A percentile compares a stretch with the other conserved stretches of the same genome.
Conservation (phyloP, 306 rosid genomes). For the Vicia sativa region DNA sequence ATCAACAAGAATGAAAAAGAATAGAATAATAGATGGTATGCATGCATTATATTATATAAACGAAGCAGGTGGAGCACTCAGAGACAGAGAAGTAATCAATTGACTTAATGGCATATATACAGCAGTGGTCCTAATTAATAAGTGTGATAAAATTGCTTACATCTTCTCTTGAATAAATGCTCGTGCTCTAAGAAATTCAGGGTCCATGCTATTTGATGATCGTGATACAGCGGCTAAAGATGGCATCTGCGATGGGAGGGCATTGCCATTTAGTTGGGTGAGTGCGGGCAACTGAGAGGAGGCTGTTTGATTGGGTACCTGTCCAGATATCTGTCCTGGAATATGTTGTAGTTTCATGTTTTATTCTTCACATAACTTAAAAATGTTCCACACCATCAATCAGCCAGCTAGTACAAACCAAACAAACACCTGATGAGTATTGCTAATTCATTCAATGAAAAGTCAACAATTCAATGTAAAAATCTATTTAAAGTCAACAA, state of each 20-base stretch:
- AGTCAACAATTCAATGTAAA: conserved; percentile 20
- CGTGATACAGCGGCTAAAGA: conserved; percentile 52
- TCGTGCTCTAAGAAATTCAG: conserved; percentile 67
- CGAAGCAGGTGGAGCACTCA: neutral
- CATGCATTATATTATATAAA: neutral
- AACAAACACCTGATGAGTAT: conserved; percentile 15
- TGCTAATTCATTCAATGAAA: conserved; percentile 30
- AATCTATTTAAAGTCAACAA: neutral
- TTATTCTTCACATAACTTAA: conserved; percentile 48
- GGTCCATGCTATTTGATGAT: conserved; percentile 50
- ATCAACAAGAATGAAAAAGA: neutral
- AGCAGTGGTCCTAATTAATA: conserved; percentile 16
- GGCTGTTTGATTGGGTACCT: conserved; percentile 73
- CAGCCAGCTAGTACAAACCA: neutral
- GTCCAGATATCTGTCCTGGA: conserved; percentile 70
- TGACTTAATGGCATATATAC: neutral
- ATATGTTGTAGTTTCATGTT: conserved; percentile 71
- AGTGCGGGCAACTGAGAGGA: conserved; percentile 60
- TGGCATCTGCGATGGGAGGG: conserved; percentile 55
- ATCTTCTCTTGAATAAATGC: conserved; percentile 60
- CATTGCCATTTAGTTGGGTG: conserved; percentile 62
- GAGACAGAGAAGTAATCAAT: neutral
- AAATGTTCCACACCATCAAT: conserved; percentile 38
- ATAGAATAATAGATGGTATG: neutral
- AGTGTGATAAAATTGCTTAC: conserved; percentile 54